Evolutionary conservation across 2,329 filamentous ascomycete species (phyloP).

Genomic region (Metarhizium anisopliae): DNA sequence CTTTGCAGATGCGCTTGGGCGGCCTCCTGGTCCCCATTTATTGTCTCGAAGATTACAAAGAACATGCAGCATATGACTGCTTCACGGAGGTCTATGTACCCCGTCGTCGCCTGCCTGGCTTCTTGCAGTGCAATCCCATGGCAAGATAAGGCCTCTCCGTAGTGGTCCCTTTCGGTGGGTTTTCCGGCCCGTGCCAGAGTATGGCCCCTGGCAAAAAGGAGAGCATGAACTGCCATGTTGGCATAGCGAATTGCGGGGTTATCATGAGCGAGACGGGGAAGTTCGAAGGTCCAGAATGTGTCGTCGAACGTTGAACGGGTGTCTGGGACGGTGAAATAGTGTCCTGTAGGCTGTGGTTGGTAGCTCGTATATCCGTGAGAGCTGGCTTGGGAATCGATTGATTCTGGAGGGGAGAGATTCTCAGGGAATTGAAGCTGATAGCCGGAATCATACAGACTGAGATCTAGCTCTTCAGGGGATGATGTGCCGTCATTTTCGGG

Average conservation of each 20-base stretch:
- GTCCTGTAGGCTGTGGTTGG: neutral
- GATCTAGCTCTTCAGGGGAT: constrained; percentile 5
- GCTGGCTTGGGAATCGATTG: constrained; percentile 3
- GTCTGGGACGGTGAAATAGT: neutral
- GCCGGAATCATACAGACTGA: neutral
- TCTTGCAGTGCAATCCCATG: constrained; percentile 24
- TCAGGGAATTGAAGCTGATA: constrained; percentile 2
- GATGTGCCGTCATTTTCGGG: constrained; percentile 4
- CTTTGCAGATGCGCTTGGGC: constrained; percentile 27
- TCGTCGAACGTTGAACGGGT: constrained; percentile 18
- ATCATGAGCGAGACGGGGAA: constrained; percentile 24
- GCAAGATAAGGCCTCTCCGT: constrained; percentile 22
- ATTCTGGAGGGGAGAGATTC: constrained; percentile 4
- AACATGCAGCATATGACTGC: constrained; percentile 27
- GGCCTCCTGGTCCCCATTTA: constrained; percentile 25
- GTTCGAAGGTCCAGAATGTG: constrained; percentile 24
- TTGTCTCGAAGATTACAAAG: constrained; percentile 27
- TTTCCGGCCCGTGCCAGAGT: constrained; percentile 3
- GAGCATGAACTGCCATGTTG: constrained; percentile 27
- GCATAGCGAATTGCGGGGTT: constrained; percentile 27
- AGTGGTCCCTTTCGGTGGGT: constrained; percentile 13
- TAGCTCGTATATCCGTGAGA: neutral
- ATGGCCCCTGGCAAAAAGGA: constrained; percentile 18
- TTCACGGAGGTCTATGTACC: constrained; percentile 13
- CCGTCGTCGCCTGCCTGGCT: constrained; percentile 13